phyloP scores from a whole-genome alignment of 2,329 filamentous ascomycete genomes.

The Sclerotinia sclerotiorum region DNA sequence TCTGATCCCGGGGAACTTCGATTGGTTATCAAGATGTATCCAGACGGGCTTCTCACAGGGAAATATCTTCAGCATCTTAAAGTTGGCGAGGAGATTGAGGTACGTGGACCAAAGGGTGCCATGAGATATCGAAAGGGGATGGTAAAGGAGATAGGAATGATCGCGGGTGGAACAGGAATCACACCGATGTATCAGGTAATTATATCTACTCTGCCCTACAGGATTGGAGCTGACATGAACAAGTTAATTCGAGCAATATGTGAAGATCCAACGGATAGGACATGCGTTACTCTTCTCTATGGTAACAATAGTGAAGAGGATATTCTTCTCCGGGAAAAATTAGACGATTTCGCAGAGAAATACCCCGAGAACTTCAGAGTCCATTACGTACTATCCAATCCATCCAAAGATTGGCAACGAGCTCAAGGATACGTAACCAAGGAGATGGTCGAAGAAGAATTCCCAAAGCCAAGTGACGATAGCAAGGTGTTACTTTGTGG shows the following conservation, averaged over 20 bases:
- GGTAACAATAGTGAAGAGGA: conserved; percentile 59
- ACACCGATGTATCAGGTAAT: conserved; percentile 54
- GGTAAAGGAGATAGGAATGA: conserved; percentile 52
- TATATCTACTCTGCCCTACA: background rate
- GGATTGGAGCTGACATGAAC: background rate
- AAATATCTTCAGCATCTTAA: conserved; percentile 50
- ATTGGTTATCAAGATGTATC: conserved; percentile 53
- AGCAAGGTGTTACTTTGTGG: conserved; percentile 60
- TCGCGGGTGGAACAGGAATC: conserved; percentile 54
- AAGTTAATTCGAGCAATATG: conserved; percentile 62
- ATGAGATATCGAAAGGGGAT: conserved; percentile 52
- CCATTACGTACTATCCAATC: conserved; percentile 54
- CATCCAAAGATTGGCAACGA: conserved; percentile 49
- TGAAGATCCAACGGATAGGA: conserved; percentile 58
- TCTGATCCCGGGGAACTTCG: conserved; percentile 50
- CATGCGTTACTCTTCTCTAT: conserved; percentile 57
- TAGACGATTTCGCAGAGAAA: conserved; percentile 52
- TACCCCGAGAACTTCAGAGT: conserved; percentile 56
- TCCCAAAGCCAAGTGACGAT: conserved; percentile 49
- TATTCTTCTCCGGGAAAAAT: conserved; percentile 56
- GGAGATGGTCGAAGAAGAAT: conserved; percentile 49
- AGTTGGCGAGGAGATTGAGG: conserved; percentile 50
- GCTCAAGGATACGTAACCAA: conserved; percentile 53
- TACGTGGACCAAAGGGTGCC: conserved; percentile 57
- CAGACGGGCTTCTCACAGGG: conserved; percentile 51